Evolutionary conservation across 345 rosid species (phyloP), one percentile per base, ranked within the genome.

Genomic region (Theobroma cacao): DNA sequence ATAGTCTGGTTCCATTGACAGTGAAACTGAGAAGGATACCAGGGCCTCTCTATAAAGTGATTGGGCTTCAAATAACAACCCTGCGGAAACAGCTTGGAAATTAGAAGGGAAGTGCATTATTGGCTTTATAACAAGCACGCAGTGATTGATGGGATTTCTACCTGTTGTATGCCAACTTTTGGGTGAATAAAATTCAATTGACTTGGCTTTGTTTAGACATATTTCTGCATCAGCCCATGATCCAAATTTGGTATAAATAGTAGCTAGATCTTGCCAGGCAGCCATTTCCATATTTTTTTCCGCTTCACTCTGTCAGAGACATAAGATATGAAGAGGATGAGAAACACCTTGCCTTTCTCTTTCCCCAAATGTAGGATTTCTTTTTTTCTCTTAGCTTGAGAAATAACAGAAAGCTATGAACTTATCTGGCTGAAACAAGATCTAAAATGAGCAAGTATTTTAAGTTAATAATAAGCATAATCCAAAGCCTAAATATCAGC

Each of bases 221-320:
- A 89, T 84, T 84, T 90, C 85, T 60, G 97, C 98, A 78, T 94
- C 94, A 30, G 82, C 40, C 93, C 87, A 91, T 34, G 89, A 87
- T 65, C 92, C 87, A 40, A 93, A 83, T 80, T 86, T 90, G 67
- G 90, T 78, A 22, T 94, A 94, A 81, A 94, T 83, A 36, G 80
- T 71, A 26, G 95, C 89, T 81, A 97, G 86, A 85, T 97, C 94
- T 85, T 90, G 93, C 99, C 99, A 97, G 36, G 90, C 89, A 77
- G 84, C 87, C 34, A 78, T 77, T 87, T 94, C 99, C 84, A 85
- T 77, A 26, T 84, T 88, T 81, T 82, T 85, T 66, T 81, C 86
- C 20, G 78, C 79, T 76, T 60, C 47, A 72, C 41, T 84, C 99
- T 96, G 87, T 48, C 65, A 82, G 80, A 33, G 67, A 53, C 50